These are phyloP conservation scores for Cytospora chrysosperma DNA, from an alignment of 2,329 filamentous ascomycete species.

Conservation along the genomic window DNA sequence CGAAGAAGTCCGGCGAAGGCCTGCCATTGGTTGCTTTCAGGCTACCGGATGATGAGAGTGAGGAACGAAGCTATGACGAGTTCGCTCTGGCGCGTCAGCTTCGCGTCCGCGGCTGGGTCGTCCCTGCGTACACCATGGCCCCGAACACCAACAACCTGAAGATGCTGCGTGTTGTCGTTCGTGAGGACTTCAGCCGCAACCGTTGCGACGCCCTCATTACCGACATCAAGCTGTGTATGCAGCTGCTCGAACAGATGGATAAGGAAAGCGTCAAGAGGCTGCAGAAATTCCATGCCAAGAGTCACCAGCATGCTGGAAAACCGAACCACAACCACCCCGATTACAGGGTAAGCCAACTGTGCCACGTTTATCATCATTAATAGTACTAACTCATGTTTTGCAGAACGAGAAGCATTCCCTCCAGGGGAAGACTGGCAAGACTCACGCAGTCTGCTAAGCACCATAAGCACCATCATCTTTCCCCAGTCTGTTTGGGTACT, in stretches of 20 bases:
- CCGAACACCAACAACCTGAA: conserved; percentile 80
- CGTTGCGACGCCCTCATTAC: conserved; percentile 75
- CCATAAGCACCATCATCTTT: background rate
- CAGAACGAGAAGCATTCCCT: conserved; percentile 80
- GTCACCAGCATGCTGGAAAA: conserved; percentile 54
- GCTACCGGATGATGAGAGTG: conserved; percentile 60
- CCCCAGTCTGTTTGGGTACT: background rate
- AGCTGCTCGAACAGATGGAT: conserved; percentile 73
- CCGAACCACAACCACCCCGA: conserved; percentile 51
- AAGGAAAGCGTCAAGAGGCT: conserved; percentile 67
- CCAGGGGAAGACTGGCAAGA: conserved; percentile 88
- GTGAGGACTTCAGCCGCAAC: conserved; percentile 84
- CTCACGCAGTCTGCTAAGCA: conserved; percentile 75
- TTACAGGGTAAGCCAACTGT: conserved; percentile 44
- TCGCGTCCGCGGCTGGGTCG: conserved; percentile 84
- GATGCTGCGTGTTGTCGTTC: conserved; percentile 88
- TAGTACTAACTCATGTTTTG: conserved; percentile 17
- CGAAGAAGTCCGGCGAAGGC: conserved; percentile 71
- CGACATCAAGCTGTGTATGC: conserved; percentile 76
- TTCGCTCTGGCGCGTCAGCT: conserved; percentile 82
- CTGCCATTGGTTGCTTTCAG: conserved; percentile 90
- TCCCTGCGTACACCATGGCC: conserved; percentile 96
- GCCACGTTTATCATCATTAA: background rate
- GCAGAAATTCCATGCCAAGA: conserved; percentile 61
- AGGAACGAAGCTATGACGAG: conserved; percentile 66